Conservation (phyloP, 2,329 filamentous ascomycete genomes). For the Arthroderma sp. region DNA sequence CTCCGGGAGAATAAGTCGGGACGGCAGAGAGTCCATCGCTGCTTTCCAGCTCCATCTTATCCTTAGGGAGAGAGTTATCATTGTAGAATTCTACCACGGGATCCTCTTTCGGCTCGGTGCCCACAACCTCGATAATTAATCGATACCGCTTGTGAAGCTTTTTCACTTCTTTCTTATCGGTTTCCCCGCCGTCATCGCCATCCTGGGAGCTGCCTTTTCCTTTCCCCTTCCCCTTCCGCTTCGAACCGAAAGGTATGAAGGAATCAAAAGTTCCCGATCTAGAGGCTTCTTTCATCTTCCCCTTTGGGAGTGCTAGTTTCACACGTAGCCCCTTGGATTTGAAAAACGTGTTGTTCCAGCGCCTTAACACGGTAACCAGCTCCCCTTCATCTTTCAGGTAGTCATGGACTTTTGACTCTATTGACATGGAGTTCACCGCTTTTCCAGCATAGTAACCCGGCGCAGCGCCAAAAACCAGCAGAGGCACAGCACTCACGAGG, state of each 20-base stretch:
- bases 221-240: conserved; percentile 3
- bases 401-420: conserved; percentile 9
- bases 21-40: not conserved
- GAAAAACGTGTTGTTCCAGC: conserved; percentile 11
- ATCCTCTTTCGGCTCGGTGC: not conserved
- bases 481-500: conserved; percentile 5
- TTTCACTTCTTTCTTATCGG: conserved; percentile 8
- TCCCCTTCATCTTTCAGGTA: conserved; percentile 8
- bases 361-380: conserved; percentile 7
- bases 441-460: conserved; percentile 13
- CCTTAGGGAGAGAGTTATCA: not conserved
- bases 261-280: conserved; percentile 1
- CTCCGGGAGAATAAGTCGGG: not conserved
- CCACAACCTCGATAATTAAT: conserved; percentile 7
- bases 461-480: conserved; percentile 6
- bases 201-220: not conserved
- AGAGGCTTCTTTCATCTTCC: not conserved
- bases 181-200: not conserved
- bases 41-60: not conserved
- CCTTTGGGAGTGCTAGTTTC: conserved; percentile 3
- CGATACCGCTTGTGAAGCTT: conserved; percentile 9
- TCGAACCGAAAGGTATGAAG: not conserved
- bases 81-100: not conserved
- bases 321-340: conserved; percentile 8
- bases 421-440: conserved; percentile 8